Percentiles rank a stretch among this genome's conserved stretches.
These are phyloP conservation scores for Eucalyptus fibrosa DNA, from an alignment of 345 rosid genomes.

Conservation along the genomic window DNA sequence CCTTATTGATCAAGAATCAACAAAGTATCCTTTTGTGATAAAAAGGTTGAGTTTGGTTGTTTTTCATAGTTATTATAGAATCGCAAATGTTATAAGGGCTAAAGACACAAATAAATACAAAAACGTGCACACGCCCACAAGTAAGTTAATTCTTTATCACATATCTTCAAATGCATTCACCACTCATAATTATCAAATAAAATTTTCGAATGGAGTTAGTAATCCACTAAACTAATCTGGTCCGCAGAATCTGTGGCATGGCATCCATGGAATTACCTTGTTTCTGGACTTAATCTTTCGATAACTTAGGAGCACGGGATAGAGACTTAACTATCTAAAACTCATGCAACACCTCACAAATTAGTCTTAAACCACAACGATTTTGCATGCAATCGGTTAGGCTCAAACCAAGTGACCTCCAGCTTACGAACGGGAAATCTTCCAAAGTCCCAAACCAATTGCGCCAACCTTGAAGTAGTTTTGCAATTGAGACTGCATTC, in stretches of 20 bases:
- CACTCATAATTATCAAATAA: neutral
- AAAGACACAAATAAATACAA: neutral
- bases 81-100: neutral
- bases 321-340: neutral
- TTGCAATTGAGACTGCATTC: neutral
- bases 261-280: neutral
- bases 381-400: neutral
- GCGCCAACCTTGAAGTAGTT: neutral
- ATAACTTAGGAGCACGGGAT: neutral
- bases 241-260: neutral
- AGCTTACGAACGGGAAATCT: neutral
- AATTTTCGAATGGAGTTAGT: neutral
- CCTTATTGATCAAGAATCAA: neutral
- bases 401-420: neutral
- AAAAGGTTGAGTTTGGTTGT: neutral
- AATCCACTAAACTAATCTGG: neutral
- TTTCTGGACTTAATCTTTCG: neutral
- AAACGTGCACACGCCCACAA: neutral
- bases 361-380: neutral
- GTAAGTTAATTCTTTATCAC: neutral
- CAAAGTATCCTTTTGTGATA: neutral
- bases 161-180: neutral
- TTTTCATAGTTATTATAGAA: neutral
- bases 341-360: neutral
- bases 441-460: neutral